A percentile compares a stretch with the other conserved stretches of the same genome.
Evolutionary conservation across 2,329 filamentous ascomycete species (phyloP).

Genomic region (Colletotrichum sp.): DNA sequence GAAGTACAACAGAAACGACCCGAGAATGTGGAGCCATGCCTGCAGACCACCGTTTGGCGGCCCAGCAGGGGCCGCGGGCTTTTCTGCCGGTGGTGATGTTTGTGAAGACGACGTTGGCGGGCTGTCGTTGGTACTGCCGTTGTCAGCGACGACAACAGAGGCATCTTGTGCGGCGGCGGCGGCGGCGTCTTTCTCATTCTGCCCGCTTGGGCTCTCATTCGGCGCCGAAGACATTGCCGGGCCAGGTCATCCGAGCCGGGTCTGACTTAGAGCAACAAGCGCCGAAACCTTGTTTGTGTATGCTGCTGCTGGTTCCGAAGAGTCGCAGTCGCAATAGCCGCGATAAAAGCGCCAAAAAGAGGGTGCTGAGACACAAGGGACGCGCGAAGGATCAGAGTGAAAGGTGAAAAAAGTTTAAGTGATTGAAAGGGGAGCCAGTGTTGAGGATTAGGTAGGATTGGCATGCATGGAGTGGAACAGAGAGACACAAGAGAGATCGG

Average conservation of each 20-base stretch:
- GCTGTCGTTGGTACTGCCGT: background rate
- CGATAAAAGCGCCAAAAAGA: background rate
- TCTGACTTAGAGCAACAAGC: background rate
- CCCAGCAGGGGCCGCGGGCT: background rate
- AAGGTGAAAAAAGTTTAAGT: background rate
- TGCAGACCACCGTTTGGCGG: constrained; percentile 30
- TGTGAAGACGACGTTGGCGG: constrained; percentile 3
- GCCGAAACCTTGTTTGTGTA: background rate
- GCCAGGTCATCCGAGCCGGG: background rate
- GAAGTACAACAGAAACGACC: constrained; percentile 54
- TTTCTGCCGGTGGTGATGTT: constrained; percentile 1
- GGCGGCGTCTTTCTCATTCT: background rate
- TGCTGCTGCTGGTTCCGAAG: too few relatives aligned
- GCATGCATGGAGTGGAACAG: constrained; percentile 3
- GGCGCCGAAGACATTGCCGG: background rate
- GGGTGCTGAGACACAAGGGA: background rate
- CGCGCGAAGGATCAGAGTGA: background rate
- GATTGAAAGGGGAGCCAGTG: background rate
- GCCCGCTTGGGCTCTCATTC: background rate
- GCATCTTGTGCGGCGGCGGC: background rate
- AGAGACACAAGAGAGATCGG: background rate
- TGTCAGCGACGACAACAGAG: background rate
- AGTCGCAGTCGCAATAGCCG: background rate
- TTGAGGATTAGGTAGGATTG: background rate
- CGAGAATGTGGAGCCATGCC: constrained; percentile 54